Percentiles rank a stretch among this genome's conserved stretches.
phyloP scores from a whole-genome alignment of 352 stramenopile genomes.

The Peronospora belbahrii region DNA sequence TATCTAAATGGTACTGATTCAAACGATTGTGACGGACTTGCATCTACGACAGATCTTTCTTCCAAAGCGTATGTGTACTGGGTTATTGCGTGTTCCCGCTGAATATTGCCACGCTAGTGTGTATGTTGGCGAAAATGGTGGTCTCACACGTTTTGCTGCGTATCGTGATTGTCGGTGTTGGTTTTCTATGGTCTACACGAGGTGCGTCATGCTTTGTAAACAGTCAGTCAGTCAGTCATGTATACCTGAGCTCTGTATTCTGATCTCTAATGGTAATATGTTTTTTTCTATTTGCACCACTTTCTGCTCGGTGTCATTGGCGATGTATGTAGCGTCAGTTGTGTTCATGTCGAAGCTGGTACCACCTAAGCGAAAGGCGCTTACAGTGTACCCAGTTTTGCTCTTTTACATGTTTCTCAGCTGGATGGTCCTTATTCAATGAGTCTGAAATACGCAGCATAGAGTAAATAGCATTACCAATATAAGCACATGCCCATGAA shows the following conservation, averaged over 20 bases:
- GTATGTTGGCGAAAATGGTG: slow-evolving; percentile 83
- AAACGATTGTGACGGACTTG: background rate
- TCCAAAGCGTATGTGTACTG: slow-evolving; percentile 98
- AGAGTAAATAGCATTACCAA: no score
- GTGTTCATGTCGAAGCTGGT: slow-evolving; percentile 99
- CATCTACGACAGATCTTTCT: slow-evolving; percentile 86
- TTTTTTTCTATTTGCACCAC: no score
- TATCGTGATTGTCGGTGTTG: slow-evolving; percentile 87
- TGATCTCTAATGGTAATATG: no score
- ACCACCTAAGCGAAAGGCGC: slow-evolving; percentile 87
- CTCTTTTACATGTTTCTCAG: slow-evolving; percentile 99
- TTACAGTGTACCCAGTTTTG: slow-evolving; percentile 97
- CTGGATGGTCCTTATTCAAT: slow-evolving; percentile 97
- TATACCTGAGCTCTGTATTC: no score
- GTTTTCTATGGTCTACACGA: slow-evolving; percentile 95
- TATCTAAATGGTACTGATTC: slow-evolving; percentile 1
- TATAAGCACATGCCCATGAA: no score
- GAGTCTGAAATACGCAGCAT: no score
- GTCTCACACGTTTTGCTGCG: slow-evolving; percentile 83
- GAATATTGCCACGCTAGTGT: slow-evolving; percentile 91
- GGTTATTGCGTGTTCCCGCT: slow-evolving; percentile 99
- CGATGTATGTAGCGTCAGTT: slow-evolving; percentile 77
- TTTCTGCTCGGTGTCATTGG: no score
- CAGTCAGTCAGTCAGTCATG: no score
- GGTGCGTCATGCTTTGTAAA: slow-evolving; percentile 35